Evolutionary conservation across 345 rosid species (phyloP).

Genomic region (Rhodamnia rubescens): DNA sequence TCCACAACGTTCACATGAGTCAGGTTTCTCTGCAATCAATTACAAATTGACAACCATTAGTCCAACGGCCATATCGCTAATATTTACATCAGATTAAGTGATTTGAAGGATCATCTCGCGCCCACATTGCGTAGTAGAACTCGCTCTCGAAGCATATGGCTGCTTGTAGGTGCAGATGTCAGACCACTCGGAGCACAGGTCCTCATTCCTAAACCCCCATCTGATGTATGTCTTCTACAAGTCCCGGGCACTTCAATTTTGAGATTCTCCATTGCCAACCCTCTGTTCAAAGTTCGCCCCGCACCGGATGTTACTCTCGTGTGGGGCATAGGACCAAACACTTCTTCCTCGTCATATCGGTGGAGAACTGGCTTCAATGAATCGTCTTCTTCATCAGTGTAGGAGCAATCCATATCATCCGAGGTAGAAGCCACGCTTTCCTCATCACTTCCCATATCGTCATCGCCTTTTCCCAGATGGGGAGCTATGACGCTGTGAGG

Average conservation of each 20-base stretch:
- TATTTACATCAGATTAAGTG: neutral
- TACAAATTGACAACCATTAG: neutral
- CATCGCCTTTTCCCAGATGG: neutral
- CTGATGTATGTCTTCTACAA: slow-evolving; percentile 40
- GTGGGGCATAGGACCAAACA: slow-evolving; percentile 12
- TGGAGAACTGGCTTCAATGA: slow-evolving; percentile 13
- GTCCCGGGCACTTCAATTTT: slow-evolving; percentile 49
- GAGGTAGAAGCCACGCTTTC: slow-evolving; percentile 66
- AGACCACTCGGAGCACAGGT: slow-evolving; percentile 12
- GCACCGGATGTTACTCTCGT: neutral
- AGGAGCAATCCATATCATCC: slow-evolving; percentile 23
- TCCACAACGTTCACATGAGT: neutral
- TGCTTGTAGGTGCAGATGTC: slow-evolving; percentile 26
- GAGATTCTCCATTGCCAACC: slow-evolving; percentile 46
- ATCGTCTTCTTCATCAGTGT: slow-evolving; percentile 22
- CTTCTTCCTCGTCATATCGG: slow-evolving; percentile 23
- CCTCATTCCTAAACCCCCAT: slow-evolving; percentile 28
- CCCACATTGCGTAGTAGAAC: slow-evolving; percentile 35
- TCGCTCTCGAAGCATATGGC: slow-evolving; percentile 29
- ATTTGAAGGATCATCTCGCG: slow-evolving; percentile 3
- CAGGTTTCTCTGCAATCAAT: neutral
- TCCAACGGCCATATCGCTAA: neutral
- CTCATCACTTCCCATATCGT: slow-evolving; percentile 12
- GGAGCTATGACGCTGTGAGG: slow-evolving; percentile 36
- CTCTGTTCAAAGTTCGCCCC: slow-evolving; percentile 32